Evolutionary conservation across 2,329 filamentous ascomycete genomes (phyloP), one percentile per base, ranked within the genome.

Genomic region (Aspergillus arachidicola): DNA sequence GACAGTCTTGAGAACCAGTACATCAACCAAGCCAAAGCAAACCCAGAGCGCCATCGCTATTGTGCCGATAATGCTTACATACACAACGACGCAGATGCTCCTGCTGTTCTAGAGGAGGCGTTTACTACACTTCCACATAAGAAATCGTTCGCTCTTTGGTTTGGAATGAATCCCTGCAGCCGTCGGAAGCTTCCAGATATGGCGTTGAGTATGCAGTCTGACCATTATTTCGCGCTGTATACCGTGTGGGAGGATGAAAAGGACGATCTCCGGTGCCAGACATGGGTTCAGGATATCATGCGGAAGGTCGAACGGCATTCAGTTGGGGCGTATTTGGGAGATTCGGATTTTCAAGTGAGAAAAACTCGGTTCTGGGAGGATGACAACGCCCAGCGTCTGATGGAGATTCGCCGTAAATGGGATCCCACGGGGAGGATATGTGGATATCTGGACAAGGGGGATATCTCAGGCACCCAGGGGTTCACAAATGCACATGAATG

Each of bases 151-250:
- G 73, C 82, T 1, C 72, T 86, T 12, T 87, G 83, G 79, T 85
- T 79, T 67, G 69, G 80, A 11, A 86, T 86, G 84, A 76, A 75
- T 34, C 85, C 85, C 0, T 79, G 78, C 32, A 83, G 80, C 46
- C 72, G 77, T 30, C 72, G 79, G 3, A 51, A 64, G 34, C 72
- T 82, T 41, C 76, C 78, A 0, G 81, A 83, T 61, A 87, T 87
- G 85, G 85, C 85, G 4, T 73, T 86, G 16, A 83, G 79, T 32
- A 80, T 86, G 80, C 84, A 86, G 60, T 80, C 79, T 0, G 85
- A 87, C 66, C 84, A 87, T 69, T 87, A 87, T 71, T 82, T 87
- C 68, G 83, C 84, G 1, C 59, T 84, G 3, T 87, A 86, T 66
- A 77, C 81, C 0, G 73, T 85, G 2, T 86, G 83, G 80, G 80